Evolutionary conservation across 192 early-diverging fungal species (phyloP).

Genomic region (Linnemannia hyalina): DNA sequence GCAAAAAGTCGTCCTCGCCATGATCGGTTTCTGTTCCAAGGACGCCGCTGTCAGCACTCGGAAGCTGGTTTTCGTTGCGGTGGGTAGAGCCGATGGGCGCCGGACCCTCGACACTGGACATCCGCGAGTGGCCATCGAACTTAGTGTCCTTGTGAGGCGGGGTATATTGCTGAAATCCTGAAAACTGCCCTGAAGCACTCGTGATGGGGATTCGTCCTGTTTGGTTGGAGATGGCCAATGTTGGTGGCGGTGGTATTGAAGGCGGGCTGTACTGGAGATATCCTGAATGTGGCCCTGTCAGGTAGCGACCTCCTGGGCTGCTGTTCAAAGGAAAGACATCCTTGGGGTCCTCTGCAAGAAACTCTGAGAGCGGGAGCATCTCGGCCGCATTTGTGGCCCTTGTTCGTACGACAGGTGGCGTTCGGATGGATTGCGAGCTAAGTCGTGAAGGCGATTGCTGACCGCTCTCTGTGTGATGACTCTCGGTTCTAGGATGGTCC

Average conservation of each 20-base stretch:
- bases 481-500: neutral
- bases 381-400: slow-evolving; percentile 1
- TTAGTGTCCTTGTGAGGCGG: slow-evolving; percentile 7
- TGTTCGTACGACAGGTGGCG: neutral
- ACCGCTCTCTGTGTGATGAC: neutral
- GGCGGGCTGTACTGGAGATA: slow-evolving; percentile 21
- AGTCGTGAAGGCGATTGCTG: neutral
- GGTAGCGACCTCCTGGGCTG: neutral
- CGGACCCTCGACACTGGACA: neutral
- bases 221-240: slow-evolving; percentile 3
- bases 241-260: slow-evolving; percentile 5
- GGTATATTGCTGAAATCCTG: slow-evolving; percentile 32
- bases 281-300: neutral
- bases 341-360: slow-evolving; percentile 13
- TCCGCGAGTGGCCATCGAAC: slow-evolving; percentile 15
- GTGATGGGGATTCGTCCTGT: slow-evolving; percentile 36
- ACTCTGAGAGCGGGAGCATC: slow-evolving; percentile 45
- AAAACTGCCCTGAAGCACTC: slow-evolving; percentile 29
- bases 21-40: slow-evolving; percentile 14
- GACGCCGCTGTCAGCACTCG: slow-evolving; percentile 15
- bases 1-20: slow-evolving; percentile 32
- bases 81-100: neutral
- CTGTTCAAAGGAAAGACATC: neutral
- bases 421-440: neutral
- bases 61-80: slow-evolving; percentile 4